phyloP scores from a whole-genome alignment of 2,329 filamentous ascomycete species.

The Paecilomyces dactylethromorphus region DNA sequence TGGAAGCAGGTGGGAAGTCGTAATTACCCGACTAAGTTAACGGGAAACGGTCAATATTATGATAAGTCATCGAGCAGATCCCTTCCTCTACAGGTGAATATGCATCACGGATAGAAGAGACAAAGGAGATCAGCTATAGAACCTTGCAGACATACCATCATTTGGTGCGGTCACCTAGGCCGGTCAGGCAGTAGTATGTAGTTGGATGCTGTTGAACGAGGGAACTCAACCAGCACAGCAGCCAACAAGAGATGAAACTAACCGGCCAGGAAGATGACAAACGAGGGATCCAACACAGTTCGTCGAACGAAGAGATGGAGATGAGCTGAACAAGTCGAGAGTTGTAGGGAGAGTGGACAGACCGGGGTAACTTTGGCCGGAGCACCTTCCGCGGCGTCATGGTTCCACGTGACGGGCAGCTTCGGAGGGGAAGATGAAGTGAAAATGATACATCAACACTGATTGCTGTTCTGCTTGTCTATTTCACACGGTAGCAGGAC shows the following conservation, averaged over 20 bases:
- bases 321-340: neutral
- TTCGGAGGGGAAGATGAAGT: neutral
- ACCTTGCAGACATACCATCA: constrained; percentile 1
- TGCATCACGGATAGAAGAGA: neutral
- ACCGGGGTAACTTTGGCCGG: neutral
- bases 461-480: neutral
- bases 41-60: constrained; percentile 14
- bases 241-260: neutral
- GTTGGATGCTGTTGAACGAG: neutral
- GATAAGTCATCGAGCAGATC: constrained; percentile 3
- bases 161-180: neutral
- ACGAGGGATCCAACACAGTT: neutral
- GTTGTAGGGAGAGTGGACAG: neutral
- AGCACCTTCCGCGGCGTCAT: neutral
- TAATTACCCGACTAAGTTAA: constrained; percentile 34
- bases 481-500: neutral
- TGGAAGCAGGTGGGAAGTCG: constrained; percentile 35
- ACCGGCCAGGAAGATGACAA: neutral
- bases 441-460: neutral
- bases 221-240: neutral
- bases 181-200: neutral
- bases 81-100: neutral
- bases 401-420: neutral
- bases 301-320: neutral
- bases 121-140: neutral